Percentiles rank a stretch among this genome's conserved stretches.
Evolutionary conservation across 129 eudicot genomes (phyloP).

Genomic region (Lactuca saligna): DNA sequence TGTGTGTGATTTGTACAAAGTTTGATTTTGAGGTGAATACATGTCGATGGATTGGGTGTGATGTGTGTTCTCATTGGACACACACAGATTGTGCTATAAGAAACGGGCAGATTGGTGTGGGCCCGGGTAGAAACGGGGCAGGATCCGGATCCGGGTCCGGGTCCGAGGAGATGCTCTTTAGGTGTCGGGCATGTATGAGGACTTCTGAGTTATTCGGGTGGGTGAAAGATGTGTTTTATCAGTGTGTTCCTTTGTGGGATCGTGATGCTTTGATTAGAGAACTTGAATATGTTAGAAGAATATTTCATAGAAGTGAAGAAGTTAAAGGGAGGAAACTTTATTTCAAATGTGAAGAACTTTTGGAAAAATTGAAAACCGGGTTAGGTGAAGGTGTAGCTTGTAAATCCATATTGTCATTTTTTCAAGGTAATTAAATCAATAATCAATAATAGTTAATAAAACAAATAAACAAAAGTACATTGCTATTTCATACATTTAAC

Average conservation of each 20-base stretch:
- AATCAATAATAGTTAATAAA: no score
- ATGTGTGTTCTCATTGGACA: slow-evolving; percentile 91
- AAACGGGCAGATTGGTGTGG: slow-evolving; percentile 53
- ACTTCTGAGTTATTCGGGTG: slow-evolving; percentile 90
- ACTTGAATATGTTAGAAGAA: slow-evolving; percentile 77
- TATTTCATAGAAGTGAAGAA: slow-evolving; percentile 77
- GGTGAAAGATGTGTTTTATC: slow-evolving; percentile 94
- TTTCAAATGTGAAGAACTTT: slow-evolving; percentile 72
- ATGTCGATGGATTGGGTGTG: slow-evolving; percentile 96
- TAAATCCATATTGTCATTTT: slow-evolving; percentile 53
- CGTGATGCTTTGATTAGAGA: slow-evolving; percentile 68
- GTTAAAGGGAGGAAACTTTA: slow-evolving; percentile 63
- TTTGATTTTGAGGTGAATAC: slow-evolving; percentile 96
- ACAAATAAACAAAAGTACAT: no score
- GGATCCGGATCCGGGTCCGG: slow-evolving; percentile 49
- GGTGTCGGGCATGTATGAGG: slow-evolving; percentile 86
- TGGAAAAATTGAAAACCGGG: slow-evolving; percentile 66
- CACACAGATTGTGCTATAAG: slow-evolving; percentile 96
- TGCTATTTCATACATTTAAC: slow-evolving; percentile 39
- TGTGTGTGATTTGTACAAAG: slow-evolving; percentile 93
- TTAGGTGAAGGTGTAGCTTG: slow-evolving; percentile 56
- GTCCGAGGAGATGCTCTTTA: slow-evolving; percentile 75
- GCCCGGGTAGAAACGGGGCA: slow-evolving; percentile 43
- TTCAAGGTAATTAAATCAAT: slow-evolving; percentile 49
- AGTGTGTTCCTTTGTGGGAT: slow-evolving; percentile 83